Base-by-base conservation (phyloP, 2,329 filamentous ascomycete species). In the Geosmithia flava region DNA sequence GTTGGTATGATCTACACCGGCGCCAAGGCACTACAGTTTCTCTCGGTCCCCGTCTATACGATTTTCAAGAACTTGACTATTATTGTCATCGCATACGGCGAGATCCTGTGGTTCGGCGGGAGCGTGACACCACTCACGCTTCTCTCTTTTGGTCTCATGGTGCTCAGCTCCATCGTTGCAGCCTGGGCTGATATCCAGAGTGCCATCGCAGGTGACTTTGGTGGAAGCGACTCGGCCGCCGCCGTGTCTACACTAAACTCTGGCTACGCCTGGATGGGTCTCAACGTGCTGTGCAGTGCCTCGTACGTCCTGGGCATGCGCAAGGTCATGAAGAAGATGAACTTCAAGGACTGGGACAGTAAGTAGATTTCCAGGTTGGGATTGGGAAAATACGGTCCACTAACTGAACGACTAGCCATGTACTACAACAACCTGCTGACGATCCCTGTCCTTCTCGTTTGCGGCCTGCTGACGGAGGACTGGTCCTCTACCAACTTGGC, bases 31-130 rank as follows among this genome's bases (percentile, higher is more conserved):
- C 80, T 98, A 44, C 89, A 96, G 68, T 97, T 83, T 68, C 85
- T 98, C 52, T 96, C 90, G 30, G 95, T 98, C 49, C 93, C 93
- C 23, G 93, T 98, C 23, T 98, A 98, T 71, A 98, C 93, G 48
- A 98, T 98, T 64, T 98, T 98, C 78, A 98, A 98, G 78, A 98
- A 98, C 71, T 69, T 98, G 72, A 96, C 93, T 52, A 98, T 95
- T 65, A 97, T 97, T 59, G 81, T 97, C 54, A 97, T 97, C 60
- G 93, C 93, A 49, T 98, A 98, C 57, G 93, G 93, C 56, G 93
- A 98, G 69, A 91, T 97, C 27, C 77, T 98, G 47, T 97, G 93
- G 90, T 98, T 98, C 57, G 93, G 93, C 52, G 91, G 91, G 61
- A 88, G 82, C 45, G 91, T 98, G 50, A 90, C 86, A 15, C 79